A percentile compares a stretch with the other conserved stretches of the same genome.
phyloP scores from a whole-genome alignment of 2,329 filamentous ascomycete genomes.

The Sclerotinia nivalis region DNA sequence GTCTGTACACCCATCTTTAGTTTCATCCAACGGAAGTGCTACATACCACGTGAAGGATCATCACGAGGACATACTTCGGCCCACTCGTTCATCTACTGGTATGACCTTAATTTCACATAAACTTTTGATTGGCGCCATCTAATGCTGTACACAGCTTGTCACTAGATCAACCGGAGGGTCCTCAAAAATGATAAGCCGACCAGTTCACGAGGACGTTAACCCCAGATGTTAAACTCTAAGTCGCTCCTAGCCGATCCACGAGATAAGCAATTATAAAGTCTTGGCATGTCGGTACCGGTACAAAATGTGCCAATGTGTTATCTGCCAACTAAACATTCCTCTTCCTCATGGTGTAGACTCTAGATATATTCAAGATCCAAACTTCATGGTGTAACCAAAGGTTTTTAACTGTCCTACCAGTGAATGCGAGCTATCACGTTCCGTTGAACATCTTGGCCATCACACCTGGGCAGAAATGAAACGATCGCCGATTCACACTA shows the following conservation, averaged over 20 bases:
- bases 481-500: slow-evolving; percentile 3
- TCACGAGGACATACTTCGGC: neutral
- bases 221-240: slow-evolving; percentile 6
- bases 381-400: neutral
- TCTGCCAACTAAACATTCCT: neutral
- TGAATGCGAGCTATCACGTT: slow-evolving; percentile 16
- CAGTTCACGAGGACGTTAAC: slow-evolving; percentile 9
- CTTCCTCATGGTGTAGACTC: neutral
- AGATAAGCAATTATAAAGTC: slow-evolving; percentile 8
- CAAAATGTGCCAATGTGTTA: neutral
- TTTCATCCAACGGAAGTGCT: neutral
- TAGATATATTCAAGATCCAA: neutral
- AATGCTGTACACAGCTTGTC: neutral
- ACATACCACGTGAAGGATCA: neutral
- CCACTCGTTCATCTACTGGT: neutral
- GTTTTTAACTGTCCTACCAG: neutral
- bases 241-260: slow-evolving; percentile 10
- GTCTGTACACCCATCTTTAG: too few species aligned
- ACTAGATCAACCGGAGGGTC: neutral
- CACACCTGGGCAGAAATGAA: slow-evolving; percentile 14
- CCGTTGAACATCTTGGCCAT: neutral
- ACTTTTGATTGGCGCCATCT: neutral
- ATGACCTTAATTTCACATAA: neutral
- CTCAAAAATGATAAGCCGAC: neutral
- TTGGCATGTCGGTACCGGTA: slow-evolving; percentile 1